Percentiles rank a stretch among this genome's conserved stretches.
Conservation (phyloP, 2,329 filamentous ascomycete genomes). For the Aspergillus japonicus region DNA sequence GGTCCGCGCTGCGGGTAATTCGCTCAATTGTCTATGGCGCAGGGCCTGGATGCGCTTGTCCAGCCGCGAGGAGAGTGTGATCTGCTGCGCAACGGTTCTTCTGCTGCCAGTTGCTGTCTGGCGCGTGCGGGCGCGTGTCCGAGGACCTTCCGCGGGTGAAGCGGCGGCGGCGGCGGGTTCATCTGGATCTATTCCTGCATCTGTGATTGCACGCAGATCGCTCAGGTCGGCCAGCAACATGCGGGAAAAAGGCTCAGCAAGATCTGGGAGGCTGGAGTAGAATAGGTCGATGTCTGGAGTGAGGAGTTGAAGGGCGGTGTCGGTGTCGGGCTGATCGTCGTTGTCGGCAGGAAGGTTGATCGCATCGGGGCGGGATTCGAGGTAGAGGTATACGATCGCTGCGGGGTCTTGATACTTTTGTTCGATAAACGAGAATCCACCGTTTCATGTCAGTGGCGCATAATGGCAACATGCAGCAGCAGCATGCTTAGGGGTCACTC, state of each 20-base stretch:
- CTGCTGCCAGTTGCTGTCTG: constrained; percentile 4
- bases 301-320: constrained; percentile 33
- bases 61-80: constrained; percentile 29
- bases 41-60: constrained; percentile 28
- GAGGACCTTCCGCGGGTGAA: constrained; percentile 10
- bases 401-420: constrained; percentile 38
- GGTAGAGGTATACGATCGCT: constrained; percentile 38
- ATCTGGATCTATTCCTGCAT: constrained; percentile 17
- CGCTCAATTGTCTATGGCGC: constrained; percentile 31
- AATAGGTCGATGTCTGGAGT: constrained; percentile 37
- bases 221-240: constrained; percentile 25
- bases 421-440: not conserved
- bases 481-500: not conserved
- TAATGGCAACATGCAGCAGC: too few species aligned
- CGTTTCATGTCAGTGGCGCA: not conserved
- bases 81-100: constrained; percentile 8
- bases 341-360: constrained; percentile 19
- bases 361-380: constrained; percentile 29
- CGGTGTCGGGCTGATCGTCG: constrained; percentile 18
- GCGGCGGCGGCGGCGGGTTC: constrained; percentile 8
- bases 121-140: constrained; percentile 15
- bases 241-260: constrained; percentile 27
- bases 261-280: constrained; percentile 28
- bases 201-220: constrained; percentile 29
- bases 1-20: constrained; percentile 34